Evolutionary conservation across 2,329 filamentous ascomycete genomes (phyloP), one percentile per base, ranked within the genome.

Genomic region (Fusarium nanum): DNA sequence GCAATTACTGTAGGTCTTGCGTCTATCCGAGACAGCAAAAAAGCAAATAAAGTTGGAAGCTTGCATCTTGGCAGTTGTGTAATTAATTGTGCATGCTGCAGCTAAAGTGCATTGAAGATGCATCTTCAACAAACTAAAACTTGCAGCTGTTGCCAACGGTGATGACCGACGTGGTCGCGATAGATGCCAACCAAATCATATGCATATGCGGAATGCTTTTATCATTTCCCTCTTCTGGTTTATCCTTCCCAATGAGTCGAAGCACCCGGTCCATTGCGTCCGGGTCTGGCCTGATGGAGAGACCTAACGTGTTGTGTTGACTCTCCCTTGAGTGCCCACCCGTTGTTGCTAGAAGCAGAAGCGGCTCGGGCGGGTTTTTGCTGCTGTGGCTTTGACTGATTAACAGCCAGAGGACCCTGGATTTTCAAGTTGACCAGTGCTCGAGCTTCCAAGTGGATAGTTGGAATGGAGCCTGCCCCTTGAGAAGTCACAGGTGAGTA

Each of bases 131-230:
- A 40, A 27, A 49, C 30, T 30, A 41, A 25, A 34, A 34, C 37
- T 32, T 64, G 65, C 48, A 67, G 53, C 53, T 50, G 67, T 67
- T 67, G 67, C 53, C 66, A 48, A 56, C 42, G 50, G 66, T 67
- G 54, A 71, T 64, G 67, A 49, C 61, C 59, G 69, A 72, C 69
- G 71, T 71, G 71, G 67, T 57, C 48, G 44, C 37, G 27, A 56
- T 40, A 32, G 37, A 41, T 44, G 56, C 64, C 60, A 71, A 63
- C 37, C 41, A n/a, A 45, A 12, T 22, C 32, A 11, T n/a, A 20
- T 28, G 13, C 28, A 20, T 20, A 37, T 37, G 20, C 44, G 27
- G 52, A 44, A 49, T 22, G 3, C 34, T n/a, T 12, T 30, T 25
- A 22, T 49, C 27, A 16, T 11, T 52, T 61, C 22, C 40, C 16